Conservation (phyloP, 139 green algal genomes). For the Eudorina sp. region DNA sequence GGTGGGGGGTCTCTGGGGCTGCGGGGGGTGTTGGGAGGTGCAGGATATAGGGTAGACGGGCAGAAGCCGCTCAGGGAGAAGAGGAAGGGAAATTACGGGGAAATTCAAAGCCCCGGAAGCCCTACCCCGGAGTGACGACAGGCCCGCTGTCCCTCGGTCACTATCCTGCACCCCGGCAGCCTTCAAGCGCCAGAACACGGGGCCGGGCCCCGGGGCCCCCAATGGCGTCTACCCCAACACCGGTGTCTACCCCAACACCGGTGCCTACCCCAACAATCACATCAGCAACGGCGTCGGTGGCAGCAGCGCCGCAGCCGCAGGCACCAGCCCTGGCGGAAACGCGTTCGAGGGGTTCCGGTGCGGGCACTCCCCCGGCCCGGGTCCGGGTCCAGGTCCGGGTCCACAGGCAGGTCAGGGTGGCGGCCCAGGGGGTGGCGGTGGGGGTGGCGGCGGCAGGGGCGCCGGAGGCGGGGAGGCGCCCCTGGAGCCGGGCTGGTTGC, state of each 20-base stretch:
- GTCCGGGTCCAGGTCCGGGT: neutral
- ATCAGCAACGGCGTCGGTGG: neutral
- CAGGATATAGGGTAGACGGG: no score
- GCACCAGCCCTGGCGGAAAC: neutral
- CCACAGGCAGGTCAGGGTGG: neutral
- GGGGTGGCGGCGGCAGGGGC: neutral
- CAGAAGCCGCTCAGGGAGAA: no score
- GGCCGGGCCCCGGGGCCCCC: neutral
- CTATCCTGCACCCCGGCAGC: neutral
- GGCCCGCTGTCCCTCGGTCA: neutral
- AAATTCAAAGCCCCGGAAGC: neutral
- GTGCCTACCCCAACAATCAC: no score
- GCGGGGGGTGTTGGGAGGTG: no score
- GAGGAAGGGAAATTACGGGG: neutral
- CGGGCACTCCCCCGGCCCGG: neutral
- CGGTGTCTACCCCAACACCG: no score
- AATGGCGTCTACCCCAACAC: no score
- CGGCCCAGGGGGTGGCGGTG: neutral
- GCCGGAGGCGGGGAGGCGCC: neutral
- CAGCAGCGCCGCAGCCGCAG: neutral
- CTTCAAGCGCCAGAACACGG: constrained; percentile 22
- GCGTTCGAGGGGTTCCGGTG: constrained; percentile 16
- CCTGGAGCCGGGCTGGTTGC: neutral
- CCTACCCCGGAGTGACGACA: neutral
- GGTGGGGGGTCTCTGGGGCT: neutral